Percentiles rank a stretch among this genome's conserved stretches.
Evolutionary conservation across 768 basidiomycete species (phyloP).

Genomic region (Hericium rajendrae): DNA sequence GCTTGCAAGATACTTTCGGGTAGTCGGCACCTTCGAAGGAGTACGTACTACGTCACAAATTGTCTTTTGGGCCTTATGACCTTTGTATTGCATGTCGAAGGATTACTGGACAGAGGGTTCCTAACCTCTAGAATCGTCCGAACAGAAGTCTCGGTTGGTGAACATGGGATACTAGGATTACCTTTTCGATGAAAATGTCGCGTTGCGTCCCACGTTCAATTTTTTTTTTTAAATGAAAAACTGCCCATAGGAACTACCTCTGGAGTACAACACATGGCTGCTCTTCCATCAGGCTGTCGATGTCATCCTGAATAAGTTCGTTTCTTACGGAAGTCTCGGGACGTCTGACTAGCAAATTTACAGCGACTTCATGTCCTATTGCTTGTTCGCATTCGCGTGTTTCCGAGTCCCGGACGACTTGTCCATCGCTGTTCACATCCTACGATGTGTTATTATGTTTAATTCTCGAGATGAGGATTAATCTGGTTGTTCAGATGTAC

Average conservation of each 20-base stretch:
- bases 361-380: slow-evolving; percentile 92
- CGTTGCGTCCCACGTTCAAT: slow-evolving; percentile 1
- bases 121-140: no score
- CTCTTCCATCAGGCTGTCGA: slow-evolving; percentile 95
- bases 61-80: no score
- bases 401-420: slow-evolving; percentile 73
- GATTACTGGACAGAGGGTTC: no score
- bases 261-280: slow-evolving; percentile 96
- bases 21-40: no score
- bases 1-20: no score
- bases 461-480: not conserved
- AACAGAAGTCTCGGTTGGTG: no score
- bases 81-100: no score
- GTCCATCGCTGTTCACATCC: not conserved
- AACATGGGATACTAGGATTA: slow-evolving; percentile 44
- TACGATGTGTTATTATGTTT: slow-evolving; percentile 1
- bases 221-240: not conserved
- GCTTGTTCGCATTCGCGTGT: slow-evolving; percentile 90
- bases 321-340: not conserved
- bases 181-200: slow-evolving; percentile 68
- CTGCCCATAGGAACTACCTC: slow-evolving; percentile 60
- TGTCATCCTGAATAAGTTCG: slow-evolving; percentile 87
- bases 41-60: no score
- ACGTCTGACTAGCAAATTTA: slow-evolving; percentile 1
- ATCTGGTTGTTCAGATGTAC: slow-evolving; percentile 54